These are phyloP conservation scores for Barnettozyma siamensis DNA, from an alignment of 805 yeast species.

Conservation along the genomic window DNA sequence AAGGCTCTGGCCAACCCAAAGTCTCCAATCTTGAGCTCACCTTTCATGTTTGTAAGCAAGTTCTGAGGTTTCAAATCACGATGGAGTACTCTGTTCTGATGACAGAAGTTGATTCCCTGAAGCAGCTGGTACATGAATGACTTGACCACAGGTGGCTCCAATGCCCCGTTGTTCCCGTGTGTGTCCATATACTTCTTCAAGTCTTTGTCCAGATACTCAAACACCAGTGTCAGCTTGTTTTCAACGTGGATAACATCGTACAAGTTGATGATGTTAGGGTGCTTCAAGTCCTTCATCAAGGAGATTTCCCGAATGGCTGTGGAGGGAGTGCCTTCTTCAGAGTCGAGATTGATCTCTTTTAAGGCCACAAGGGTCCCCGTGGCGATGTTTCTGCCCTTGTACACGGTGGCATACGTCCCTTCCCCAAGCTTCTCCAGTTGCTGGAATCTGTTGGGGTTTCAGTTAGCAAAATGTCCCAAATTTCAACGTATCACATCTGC, in stretches of 20 bases:
- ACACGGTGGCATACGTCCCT: constrained; percentile 98
- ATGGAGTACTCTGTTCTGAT: constrained; percentile 59
- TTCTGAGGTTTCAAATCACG: constrained; percentile 93
- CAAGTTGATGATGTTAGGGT: constrained; percentile 85
- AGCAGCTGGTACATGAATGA: constrained; percentile 92
- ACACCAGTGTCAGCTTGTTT: constrained; percentile 88
- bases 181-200: constrained; percentile 91
- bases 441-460: constrained; percentile 22
- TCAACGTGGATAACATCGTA: constrained; percentile 97
- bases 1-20: constrained; percentile 96
- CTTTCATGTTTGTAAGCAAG: constrained; percentile 79
- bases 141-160: constrained; percentile 81
- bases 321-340: constrained; percentile 96
- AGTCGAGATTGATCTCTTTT: constrained; percentile 89
- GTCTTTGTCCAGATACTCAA: constrained; percentile 91
- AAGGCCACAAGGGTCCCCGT: constrained; percentile 90
- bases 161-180: constrained; percentile 78
- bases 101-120: constrained; percentile 71
- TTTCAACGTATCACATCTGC: no score
- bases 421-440: constrained; percentile 80
- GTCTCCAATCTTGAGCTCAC: constrained; percentile 91
- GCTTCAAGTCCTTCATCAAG: constrained; percentile 87
- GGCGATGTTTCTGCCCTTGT: constrained; percentile 82
- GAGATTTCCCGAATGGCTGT: constrained; percentile 97
- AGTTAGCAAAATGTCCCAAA: not conserved